These are phyloP conservation scores for Calonectria hongkongensis DNA, from an alignment of 2,329 filamentous ascomycete species.

Conservation along the genomic window DNA sequence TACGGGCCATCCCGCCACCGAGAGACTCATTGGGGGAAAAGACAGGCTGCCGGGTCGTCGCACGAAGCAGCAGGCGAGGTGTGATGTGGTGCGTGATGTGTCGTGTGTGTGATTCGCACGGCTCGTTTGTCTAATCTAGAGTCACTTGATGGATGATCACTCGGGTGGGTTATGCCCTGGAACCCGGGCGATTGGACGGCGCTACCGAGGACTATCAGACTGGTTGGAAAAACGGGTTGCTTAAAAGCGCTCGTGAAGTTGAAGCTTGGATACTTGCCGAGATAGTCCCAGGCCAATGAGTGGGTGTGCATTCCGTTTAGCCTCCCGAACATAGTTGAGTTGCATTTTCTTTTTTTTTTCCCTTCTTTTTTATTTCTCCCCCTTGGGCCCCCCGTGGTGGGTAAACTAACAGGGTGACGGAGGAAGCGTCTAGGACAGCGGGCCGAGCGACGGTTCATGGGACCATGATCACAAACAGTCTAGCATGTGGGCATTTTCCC, in stretches of 20 bases:
- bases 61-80: neutral
- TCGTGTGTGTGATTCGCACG: slow-evolving; percentile 23
- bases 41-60: neutral
- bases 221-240: neutral
- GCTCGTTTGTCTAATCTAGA: slow-evolving; percentile 8
- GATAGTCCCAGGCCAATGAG: slow-evolving; percentile 14
- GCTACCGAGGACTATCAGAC: slow-evolving; percentile 21
- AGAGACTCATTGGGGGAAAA: slow-evolving; percentile 14
- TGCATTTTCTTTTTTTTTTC: neutral
- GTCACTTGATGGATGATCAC: slow-evolving; percentile 32
- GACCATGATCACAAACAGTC: slow-evolving; percentile 15
- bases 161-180: slow-evolving; percentile 4
- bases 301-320: slow-evolving; percentile 6
- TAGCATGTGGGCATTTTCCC: slow-evolving; percentile 31
- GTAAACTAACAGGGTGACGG: slow-evolving; percentile 1
- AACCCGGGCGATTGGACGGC: slow-evolving; percentile 22
- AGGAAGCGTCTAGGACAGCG: slow-evolving; percentile 2
- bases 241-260: slow-evolving; percentile 7
- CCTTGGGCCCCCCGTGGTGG: neutral
- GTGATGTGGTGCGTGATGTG: slow-evolving; percentile 4
- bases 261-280: slow-evolving; percentile 2
- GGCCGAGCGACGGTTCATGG: slow-evolving; percentile 19
- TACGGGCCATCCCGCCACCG: slow-evolving; percentile 32
- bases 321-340: slow-evolving; percentile 21
- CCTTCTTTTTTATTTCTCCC: too few relatives aligned